A percentile compares a stretch with the other conserved stretches of the same genome.
Evolutionary conservation across 2,329 filamentous ascomycete species (phyloP).

Genomic region (Rhynchosporium agropyri): DNA sequence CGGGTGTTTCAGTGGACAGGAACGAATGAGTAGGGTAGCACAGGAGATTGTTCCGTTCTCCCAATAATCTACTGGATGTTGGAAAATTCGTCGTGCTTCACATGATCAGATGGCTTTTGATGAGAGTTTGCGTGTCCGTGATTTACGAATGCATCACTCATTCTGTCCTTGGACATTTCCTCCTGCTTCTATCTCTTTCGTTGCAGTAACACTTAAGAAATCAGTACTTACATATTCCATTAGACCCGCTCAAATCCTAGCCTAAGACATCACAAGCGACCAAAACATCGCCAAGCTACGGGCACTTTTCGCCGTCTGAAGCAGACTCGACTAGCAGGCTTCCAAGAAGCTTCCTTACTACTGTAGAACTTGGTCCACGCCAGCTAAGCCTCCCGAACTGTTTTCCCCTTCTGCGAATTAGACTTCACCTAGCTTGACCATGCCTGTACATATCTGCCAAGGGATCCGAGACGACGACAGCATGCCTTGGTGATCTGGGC

Average conservation of each 20-base stretch:
- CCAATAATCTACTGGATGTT: neutral
- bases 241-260: neutral
- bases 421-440: neutral
- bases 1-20: neutral
- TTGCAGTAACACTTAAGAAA: neutral
- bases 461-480: conserved; percentile 3
- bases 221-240: neutral
- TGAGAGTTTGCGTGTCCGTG: no score
- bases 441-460: conserved; percentile 19
- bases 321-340: neutral
- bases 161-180: neutral
- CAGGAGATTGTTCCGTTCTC: conserved; percentile 5
- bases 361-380: neutral
- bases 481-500: conserved; percentile 12
- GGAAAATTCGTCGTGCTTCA: neutral
- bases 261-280: conserved; percentile 4
- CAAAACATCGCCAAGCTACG: conserved; percentile 8
- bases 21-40: neutral
- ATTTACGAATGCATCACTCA: neutral
- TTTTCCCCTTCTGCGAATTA: neutral
- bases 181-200: conserved; percentile 1
- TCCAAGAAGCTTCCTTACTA: conserved; percentile 13
- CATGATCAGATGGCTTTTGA: neutral
- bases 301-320: conserved; percentile 10
- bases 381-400: conserved; percentile 7